Percentiles rank a stretch among this genome's conserved stretches.
phyloP scores from a whole-genome alignment of 495 filamentous ascomycete genomes.

The Trichocladium antarcticum region DNA sequence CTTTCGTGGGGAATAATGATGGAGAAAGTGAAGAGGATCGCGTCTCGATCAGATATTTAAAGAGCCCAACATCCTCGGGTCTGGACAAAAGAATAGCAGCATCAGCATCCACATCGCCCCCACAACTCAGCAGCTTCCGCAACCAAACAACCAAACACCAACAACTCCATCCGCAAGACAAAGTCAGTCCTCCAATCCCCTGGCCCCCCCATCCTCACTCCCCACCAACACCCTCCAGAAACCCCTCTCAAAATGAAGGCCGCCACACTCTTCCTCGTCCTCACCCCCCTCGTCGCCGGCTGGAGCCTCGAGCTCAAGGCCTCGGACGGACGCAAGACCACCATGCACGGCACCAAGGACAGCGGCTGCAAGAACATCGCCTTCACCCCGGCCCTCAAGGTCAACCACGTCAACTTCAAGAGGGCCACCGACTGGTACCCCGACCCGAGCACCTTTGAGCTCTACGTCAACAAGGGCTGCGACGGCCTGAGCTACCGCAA shows the following conservation, averaged over 20 bases:
- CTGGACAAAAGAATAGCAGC: neutral
- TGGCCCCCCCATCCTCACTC: neutral
- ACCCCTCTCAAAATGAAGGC: slow-evolving; percentile 4
- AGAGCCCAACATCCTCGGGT: neutral
- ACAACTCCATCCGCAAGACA: neutral
- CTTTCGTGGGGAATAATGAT: no score
- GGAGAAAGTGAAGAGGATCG: no score
- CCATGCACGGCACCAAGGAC: slow-evolving; percentile 1
- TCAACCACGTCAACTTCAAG: slow-evolving; percentile 7
- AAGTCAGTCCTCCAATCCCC: neutral
- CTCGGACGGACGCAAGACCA: slow-evolving; percentile 1
- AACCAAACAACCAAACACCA: neutral
- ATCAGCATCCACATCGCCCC: neutral
- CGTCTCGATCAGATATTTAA: no score
- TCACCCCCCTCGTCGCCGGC: slow-evolving; percentile 3
- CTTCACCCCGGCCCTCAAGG: slow-evolving; percentile 8
- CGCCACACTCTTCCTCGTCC: slow-evolving; percentile 1
- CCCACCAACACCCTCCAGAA: neutral
- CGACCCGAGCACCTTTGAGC: slow-evolving; percentile 6
- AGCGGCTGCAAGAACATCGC: slow-evolving; percentile 10
- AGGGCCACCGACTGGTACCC: neutral
- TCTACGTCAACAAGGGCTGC: slow-evolving; percentile 7
- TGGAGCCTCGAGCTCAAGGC: slow-evolving; percentile 6
- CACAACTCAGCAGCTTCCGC: neutral
- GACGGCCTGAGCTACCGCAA: slow-evolving; percentile 11